These are phyloP conservation scores for Dovyalis caffra DNA, from an alignment of 345 rosid genomes.

Conservation along the genomic window DNA sequence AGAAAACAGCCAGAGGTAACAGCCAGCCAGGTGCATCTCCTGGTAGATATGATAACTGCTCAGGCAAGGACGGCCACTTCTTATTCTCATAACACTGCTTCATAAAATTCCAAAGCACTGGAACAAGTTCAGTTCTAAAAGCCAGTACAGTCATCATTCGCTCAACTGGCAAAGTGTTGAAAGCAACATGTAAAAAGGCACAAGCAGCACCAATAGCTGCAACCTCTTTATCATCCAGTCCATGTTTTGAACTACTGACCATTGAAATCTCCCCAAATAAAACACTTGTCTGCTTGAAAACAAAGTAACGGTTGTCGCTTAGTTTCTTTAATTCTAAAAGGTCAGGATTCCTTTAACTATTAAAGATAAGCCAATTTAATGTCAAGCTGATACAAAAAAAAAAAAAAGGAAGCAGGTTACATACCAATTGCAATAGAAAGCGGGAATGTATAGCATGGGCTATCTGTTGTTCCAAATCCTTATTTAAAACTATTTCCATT, in stretches of 20 bases:
- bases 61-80: slow-evolving; percentile 73
- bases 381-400: not conserved
- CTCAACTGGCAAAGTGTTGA: slow-evolving; percentile 77
- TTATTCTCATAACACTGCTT: slow-evolving; percentile 82
- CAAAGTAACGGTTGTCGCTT: slow-evolving; percentile 8
- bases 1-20: slow-evolving; percentile 85
- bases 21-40: slow-evolving; percentile 97
- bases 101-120: slow-evolving; percentile 89
- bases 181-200: slow-evolving; percentile 80
- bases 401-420: slow-evolving; percentile 28
- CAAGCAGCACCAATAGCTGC: slow-evolving; percentile 89
- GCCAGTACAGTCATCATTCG: slow-evolving; percentile 86
- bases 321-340: slow-evolving; percentile 1
- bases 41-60: slow-evolving; percentile 54
- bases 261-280: slow-evolving; percentile 57
- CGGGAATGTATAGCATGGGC: slow-evolving; percentile 71
- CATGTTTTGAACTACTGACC: slow-evolving; percentile 35
- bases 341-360: slow-evolving; percentile 12
- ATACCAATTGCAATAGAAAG: slow-evolving; percentile 92
- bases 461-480: slow-evolving; percentile 67
- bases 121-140: slow-evolving; percentile 89
- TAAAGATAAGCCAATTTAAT: slow-evolving; percentile 16
- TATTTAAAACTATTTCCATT: slow-evolving; percentile 50
- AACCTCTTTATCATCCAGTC: slow-evolving; percentile 58
- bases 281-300: slow-evolving; percentile 65